A percentile compares a stretch with the other conserved stretches of the same genome.
Conservation (phyloP, 192 early-diverging fungal species). For the Backusella westeae region DNA sequence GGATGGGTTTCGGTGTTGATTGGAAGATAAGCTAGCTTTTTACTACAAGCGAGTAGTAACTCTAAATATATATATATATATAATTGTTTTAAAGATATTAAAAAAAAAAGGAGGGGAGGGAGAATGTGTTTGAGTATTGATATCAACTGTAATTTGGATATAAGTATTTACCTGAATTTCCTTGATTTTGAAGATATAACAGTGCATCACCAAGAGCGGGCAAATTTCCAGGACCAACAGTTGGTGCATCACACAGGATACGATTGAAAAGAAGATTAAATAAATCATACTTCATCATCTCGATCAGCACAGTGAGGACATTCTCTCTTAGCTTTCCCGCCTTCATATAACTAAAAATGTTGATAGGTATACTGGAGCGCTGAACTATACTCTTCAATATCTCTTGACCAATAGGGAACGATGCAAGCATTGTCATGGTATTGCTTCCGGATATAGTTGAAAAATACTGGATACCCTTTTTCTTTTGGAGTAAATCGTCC, state of each 20-base stretch:
- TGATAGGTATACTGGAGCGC: not conserved
- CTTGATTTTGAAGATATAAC: constrained; percentile 2
- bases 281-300: not conserved
- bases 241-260: not conserved
- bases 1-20: not conserved
- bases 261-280: constrained; percentile 1
- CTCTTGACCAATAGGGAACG: not conserved
- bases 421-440: not conserved
- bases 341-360: not conserved
- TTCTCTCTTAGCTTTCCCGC: not conserved
- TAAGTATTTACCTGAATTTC: not conserved
- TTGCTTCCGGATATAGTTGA: constrained; percentile 1
- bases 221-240: not conserved
- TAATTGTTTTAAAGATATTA: not conserved
- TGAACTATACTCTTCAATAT: not conserved
- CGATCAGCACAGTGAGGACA: not conserved
- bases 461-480: not conserved
- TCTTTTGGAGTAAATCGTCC: not conserved
- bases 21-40: not conserved
- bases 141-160: not conserved
- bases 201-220: not conserved
- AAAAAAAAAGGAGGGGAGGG: too few species aligned
- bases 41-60: not conserved
- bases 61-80: not conserved
- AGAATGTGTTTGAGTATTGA: not conserved